Evolutionary conservation across 2,329 filamentous ascomycete species (phyloP), one percentile per base, ranked within the genome.

Genomic region (Penicillium palitans): DNA sequence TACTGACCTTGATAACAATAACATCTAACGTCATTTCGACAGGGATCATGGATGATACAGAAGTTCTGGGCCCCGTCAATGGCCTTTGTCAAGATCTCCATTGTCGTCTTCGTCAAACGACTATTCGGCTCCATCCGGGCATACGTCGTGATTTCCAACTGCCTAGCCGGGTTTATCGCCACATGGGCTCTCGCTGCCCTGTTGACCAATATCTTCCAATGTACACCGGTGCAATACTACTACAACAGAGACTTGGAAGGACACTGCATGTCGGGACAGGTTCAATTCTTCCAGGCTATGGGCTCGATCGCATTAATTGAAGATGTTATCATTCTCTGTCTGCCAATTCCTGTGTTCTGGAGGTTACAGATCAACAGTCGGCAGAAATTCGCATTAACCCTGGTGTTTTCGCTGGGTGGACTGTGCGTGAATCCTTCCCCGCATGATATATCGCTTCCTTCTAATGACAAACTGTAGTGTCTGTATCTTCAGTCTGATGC

Each of bases 171-270:
- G 4, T 57, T 66, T 10, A 57, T 61, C 19, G 33, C 57, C 9
- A 10, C 47, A 8, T 67, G 65, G 65, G 62, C 53, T 10, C 15
- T 63, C 12, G 58, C 61, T 3, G 59, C 58, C 2, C 29, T 67
- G 1, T 27, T 67, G n/a, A 61, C 52, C 5, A 65, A 66, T 55
- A 66, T 49, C 3, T 63, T 67, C 7, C 65, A 67, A 47, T 66
- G 64, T 27, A 58, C 25, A 35, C 65, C 65, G 25, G 57, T 64
- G 7, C 62, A 62, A 49, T 64, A 67, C 24, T 66, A 53, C 25
- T 67, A 60, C 49, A 45, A 59, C 5, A 65, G 62, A 19, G 33
- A 49, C 31, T 56, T 66, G 15, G 21, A 57, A 1, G 64, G 64
- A 19, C 47, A 59, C n/a, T 66, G 64, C 27, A 66, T 67, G 59